Base-by-base conservation (phyloP, 1,139 yeast genomes). In the Yamadazyma kanchanaburiensis region DNA sequence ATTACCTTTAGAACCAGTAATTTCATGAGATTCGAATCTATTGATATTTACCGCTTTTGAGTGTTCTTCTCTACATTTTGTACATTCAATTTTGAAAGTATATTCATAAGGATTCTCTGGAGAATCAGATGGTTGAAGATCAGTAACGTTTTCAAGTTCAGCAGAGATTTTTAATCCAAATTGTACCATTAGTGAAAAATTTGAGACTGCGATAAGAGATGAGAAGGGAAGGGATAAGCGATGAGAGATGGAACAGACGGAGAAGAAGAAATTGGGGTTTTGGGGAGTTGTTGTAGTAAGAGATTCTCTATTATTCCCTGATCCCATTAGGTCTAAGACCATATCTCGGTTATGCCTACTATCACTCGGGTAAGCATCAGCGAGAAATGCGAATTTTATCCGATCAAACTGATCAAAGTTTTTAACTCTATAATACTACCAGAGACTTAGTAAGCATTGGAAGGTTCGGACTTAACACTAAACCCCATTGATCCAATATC, bases 41-140 rank as follows among this genome's bases (percentile, higher is more conserved):
- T 84, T 85, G 52, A 88, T 77, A 15, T 75, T 69, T 18, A 88
- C 74, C n/a, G 77, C 77, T 46, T 88, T 86, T 21, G 74, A 75
- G 52, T 88, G 95, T 8, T 56, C 58, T 38, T 86, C 94, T 42
- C 89, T 74, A 58, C 98, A 91, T 26, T 74, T 71, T 3, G 84
- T 80, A 54, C 98, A 89, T 45, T 74, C 74, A 12, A 89, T 70
- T 36, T 64, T 68, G 58, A 89, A 85, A 1, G 80, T 72, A 56
- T 80, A 88, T 43, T 84, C 89, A 45, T 76, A 86, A 2, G 94
- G 89, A 3, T 59, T 50, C 12, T 64, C 67, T 1, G 70, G 66
- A 0, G 77, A 58, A 46, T 89, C 95, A 6, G 64, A 55, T 8
- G 94, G 86, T 24, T 59, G 58, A n/a, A 86, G 59, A 27, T 69